Base-by-base conservation (phyloP, 2,329 filamentous ascomycete genomes). In the Phoma sp. region DNA sequence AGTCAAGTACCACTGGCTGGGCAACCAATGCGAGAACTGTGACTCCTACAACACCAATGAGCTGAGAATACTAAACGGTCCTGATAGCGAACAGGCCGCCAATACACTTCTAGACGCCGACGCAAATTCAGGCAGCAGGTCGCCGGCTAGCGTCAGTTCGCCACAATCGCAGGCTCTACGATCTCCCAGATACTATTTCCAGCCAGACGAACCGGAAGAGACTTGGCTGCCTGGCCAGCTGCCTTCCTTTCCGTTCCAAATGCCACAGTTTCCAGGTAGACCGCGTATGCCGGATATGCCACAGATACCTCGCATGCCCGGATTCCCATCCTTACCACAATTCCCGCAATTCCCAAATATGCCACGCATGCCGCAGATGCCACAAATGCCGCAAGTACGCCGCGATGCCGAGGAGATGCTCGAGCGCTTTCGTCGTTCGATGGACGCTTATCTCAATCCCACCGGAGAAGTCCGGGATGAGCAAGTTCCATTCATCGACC, bases 1-100 rank as follows among this genome's bases (percentile, higher is more conserved):
- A 22, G 91, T 95, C 22, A 83, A 85, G 27, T 99, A 96, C 71
- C 95, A 99, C 75, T 99, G 95, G 91, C 80, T 98, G 4, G 95
- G 95, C 0, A 80, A 96, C 40, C 96, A 96, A 75, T 99, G 95
- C 71, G 87, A 79, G 42, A 75, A 82, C 65, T 87, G 80, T 65
- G 79, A 81, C 53, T 79, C 78, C 14, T 82, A 81, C 72, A 82
- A 82, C 56, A 82, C 80, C 8, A 79, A 78, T 44, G 79, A 81
- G 57, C 69, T 80, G 47, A 75, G 77, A 0, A 75, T 79, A 0
- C 65, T 79, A 11, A 77, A 75, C 29, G 73, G 69, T 2, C 69
- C 70, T 10, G 69, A 75, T 37, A 72, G 71, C 55, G 69, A 74
- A 52, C 57, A 72, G 43, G 58, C 65, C 24, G 71, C 71, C 40